Evolutionary conservation across 2,329 filamentous ascomycete species (phyloP), one percentile per base, ranked within the genome.

Genomic region (Ophiostoma sp.): DNA sequence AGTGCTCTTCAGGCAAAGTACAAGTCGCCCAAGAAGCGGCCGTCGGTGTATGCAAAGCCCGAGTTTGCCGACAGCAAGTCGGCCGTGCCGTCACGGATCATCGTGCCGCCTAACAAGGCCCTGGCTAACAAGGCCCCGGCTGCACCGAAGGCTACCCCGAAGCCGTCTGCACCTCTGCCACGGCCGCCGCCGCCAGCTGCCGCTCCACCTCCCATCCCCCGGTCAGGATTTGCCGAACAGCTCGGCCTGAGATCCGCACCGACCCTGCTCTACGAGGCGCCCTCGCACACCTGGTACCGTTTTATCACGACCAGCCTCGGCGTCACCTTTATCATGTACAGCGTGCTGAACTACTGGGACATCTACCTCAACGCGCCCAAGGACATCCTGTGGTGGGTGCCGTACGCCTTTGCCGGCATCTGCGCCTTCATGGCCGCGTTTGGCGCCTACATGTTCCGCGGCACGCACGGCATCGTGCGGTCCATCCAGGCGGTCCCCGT

Each of bases 211-310:
- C 20, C 35, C 3, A 20, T 39, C 2, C 65, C 65, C 2, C 65
- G 39, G 39, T 48, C 36, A 2, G 31, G 48, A 69, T 87, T 84
- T 78, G 82, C 83, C 75, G 83, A 83, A 72, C 83, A 82, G 71
- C 82, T 92, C 52, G 84, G 86, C 17, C 80, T 81, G 71, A 85
- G 86, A 73, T 76, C 82, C n/a, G 79, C 82, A 1, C 82, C 85
- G 5, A 87, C 89, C 8, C 78, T 85, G 3, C 81, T 92, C 62
- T 92, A 90, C 80, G 82, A 89, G 75, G 84, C 85, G 1, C 87
- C 87, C 17, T 87, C 87, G 0, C 88, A 91, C 75, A 84, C 85
- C 70, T 83, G 83, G 78, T 90, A 88, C 77, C 83, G 89, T 72
- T 76, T 86, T 74, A 85, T 86, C 65, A 86, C 86, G 76, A 88